Base-by-base conservation (phyloP, 345 rosid genomes). In the Reutealis trisperma region DNA sequence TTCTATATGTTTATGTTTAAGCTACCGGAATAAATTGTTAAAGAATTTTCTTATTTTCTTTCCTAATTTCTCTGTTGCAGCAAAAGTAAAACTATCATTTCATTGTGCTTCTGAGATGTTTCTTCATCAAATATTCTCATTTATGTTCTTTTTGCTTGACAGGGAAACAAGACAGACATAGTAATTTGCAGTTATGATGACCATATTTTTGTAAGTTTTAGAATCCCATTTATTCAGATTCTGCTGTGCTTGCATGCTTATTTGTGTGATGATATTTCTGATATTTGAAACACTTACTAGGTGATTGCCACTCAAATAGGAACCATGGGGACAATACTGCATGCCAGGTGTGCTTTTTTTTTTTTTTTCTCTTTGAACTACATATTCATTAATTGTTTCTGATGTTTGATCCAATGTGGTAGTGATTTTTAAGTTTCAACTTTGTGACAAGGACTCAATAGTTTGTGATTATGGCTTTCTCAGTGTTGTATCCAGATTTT, bases 271-370 rank as follows among this genome's bases (percentile, higher is more conserved):
- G 13, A 51, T 25, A 52, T 54, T 65, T 78, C 67, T 75, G 63
- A 84, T 72, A 21, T 54, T 77, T 54, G 72, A 16, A 75, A 70
- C 19, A 63, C 75, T 84, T 75, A 34, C 82, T 88, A 93, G 97
- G 95, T 93, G 54, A 87, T 90, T 81, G 97, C 89, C 22, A 90
- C 95, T 72, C 97, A 94, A 80, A 87, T 93, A 73, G 98, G 93
- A 85, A 83, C 92, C 49, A 87, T 94, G 97, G 98, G 97, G 59
- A 91, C 98, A 15, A 82, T 93, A 72, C 83, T 94, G 63, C 94
- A 89, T 57, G 97, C 98, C 75, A 92, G 94, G 94, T 90, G 65
- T 79, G 82, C 34, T 22, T 25, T 1, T 67, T 30, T 76, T 22
- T 25, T 1, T 67, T 30, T 76, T 37, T 41, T 64, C 24, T 79